phyloP scores from a whole-genome alignment of 768 basidiomycete genomes.

The Paxillus ammoniavirescens region DNA sequence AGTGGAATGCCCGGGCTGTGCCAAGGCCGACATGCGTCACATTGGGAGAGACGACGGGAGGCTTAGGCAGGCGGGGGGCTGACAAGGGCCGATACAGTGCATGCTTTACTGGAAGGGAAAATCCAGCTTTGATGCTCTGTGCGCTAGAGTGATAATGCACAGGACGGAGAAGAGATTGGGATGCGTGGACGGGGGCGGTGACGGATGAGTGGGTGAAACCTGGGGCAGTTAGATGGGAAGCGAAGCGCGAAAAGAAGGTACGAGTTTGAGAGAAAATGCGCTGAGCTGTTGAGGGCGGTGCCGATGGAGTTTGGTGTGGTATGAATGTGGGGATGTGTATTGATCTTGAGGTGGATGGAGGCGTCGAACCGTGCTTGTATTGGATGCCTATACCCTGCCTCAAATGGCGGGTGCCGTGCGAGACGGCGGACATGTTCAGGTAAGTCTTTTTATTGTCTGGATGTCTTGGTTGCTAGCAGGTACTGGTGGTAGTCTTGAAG shows the following conservation, averaged over 20 bases:
- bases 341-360: conserved; percentile 29
- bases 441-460: background rate
- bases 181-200: conserved; percentile 2
- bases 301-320: conserved; percentile 31
- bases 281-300: conserved; percentile 37
- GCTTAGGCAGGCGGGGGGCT: conserved; percentile 57
- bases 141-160: conserved; percentile 20
- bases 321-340: conserved; percentile 45
- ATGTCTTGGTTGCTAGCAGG: background rate
- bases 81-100: conserved; percentile 47
- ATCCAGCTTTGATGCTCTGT: conserved; percentile 47
- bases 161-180: conserved; percentile 12
- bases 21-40: conserved; percentile 74
- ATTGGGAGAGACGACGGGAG: conserved; percentile 45
- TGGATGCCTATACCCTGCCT: conserved; percentile 20
- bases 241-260: conserved; percentile 53
- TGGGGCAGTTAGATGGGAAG: conserved; percentile 57
- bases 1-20: conserved; percentile 72
- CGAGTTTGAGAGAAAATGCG: conserved; percentile 53
- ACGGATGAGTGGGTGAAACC: conserved; percentile 39
- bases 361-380: background rate
- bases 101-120: conserved; percentile 56
- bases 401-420: conserved; percentile 25
- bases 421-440: conserved; percentile 23
- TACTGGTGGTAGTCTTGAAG: background rate